A percentile compares a stretch with the other conserved stretches of the same genome.
These are phyloP conservation scores for Aspergillus homomorphus DNA, from an alignment of 495 filamentous ascomycete genomes.

Conservation along the genomic window DNA sequence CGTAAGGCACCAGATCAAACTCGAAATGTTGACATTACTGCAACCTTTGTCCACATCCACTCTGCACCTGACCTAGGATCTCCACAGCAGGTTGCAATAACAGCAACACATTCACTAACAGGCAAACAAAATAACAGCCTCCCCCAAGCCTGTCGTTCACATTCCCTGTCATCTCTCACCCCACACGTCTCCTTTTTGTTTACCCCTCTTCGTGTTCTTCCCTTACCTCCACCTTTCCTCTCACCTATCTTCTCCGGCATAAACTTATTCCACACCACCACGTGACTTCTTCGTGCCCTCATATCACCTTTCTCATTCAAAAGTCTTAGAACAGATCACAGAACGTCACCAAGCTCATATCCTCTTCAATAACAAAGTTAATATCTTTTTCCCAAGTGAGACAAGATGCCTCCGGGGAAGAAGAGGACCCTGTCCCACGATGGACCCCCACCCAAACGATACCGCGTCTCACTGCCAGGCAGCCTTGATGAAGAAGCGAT, in stretches of 20 bases:
- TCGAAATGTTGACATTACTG: neutral
- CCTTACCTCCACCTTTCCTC: neutral
- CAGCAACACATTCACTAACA: neutral
- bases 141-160: neutral
- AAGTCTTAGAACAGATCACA: neutral
- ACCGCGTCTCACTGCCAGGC: neutral
- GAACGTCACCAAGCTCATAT: neutral
- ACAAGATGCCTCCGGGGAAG: constrained; percentile 2
- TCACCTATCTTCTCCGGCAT: neutral
- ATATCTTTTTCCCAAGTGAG: neutral
- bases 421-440: neutral
- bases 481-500: neutral
- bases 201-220: constrained; percentile 2
- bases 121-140: neutral
- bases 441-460: neutral
- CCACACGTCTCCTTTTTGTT: neutral
- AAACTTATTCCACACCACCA: constrained; percentile 2
- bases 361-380: neutral
- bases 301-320: neutral
- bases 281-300: constrained; percentile 18
- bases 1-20: too few species aligned
- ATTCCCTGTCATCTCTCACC: neutral
- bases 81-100: neutral
- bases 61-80: neutral
- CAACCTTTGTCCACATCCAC: neutral